Conservation (phyloP, 495 filamentous ascomycete genomes). For the Ascodesmis nigricans region DNA sequence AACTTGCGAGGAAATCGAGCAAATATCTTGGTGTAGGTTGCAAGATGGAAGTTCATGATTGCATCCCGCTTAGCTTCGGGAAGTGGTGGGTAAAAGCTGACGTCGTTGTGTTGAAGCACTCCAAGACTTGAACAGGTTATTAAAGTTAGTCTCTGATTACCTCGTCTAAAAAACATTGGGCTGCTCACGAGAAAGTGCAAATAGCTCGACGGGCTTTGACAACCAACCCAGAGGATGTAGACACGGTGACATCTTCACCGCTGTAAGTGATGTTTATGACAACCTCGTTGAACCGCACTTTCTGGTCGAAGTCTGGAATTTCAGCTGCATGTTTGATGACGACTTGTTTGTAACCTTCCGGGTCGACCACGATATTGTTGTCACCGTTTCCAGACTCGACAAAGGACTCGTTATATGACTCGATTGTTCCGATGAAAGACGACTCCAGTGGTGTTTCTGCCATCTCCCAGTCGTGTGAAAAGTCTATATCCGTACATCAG, state of each 20-base stretch:
- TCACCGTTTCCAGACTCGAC: conserved; percentile 28
- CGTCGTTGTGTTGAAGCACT: conserved; percentile 41
- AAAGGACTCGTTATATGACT: conserved; percentile 25
- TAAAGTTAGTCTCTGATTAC: too few species aligned
- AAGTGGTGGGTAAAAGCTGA: conserved; percentile 37
- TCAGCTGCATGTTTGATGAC: conserved; percentile 37
- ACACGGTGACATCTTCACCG: conserved; percentile 33
- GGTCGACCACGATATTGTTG: conserved; percentile 48
- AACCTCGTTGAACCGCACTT: conserved; percentile 34
- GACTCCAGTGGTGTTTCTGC: conserved; percentile 24
- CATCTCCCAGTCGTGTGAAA: conserved; percentile 23
- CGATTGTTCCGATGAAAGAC: conserved; percentile 23
- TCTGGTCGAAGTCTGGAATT: conserved; percentile 10
- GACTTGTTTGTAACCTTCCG: conserved; percentile 42
- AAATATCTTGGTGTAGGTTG: conserved; percentile 63
- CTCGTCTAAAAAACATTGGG: conserved; percentile 6
- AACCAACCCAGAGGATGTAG: conserved; percentile 34
- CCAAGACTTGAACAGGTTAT: conserved; percentile 38
- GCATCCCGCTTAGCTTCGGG: conserved; percentile 45
- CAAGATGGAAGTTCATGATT: conserved; percentile 47
- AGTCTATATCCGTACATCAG: conserved; percentile 5
- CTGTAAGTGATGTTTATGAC: conserved; percentile 38
- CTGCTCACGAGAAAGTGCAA: conserved; percentile 31
- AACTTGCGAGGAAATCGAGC: conserved; percentile 49
- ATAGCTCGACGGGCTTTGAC: conserved; percentile 38